Evolutionary conservation across 257 asterid species (phyloP), one percentile per base, ranked within the genome.

Genomic region (Capsicum chinense): DNA sequence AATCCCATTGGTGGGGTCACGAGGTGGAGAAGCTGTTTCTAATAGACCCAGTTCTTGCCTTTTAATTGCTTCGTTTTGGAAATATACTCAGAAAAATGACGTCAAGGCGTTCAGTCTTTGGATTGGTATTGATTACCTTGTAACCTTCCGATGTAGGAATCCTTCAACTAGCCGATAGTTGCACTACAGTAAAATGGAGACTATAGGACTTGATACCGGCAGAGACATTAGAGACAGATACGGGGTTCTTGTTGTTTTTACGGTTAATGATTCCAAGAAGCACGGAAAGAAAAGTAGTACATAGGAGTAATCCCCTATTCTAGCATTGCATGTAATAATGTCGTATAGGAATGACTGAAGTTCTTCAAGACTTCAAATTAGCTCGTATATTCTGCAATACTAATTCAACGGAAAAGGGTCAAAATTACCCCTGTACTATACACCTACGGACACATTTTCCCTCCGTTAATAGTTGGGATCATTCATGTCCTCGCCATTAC

Each of bases 111-210:
- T 76, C 47, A 76, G 13, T 52, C 62, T 76, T 3, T 54, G 5
- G 47, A 52, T 7, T 76, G 58, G 7, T 7, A 44, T 50, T 21
- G 56, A 74, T 50, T 48, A 74, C 39, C 62, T 50, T 48, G 44
- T 74, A 3, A 21, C 9, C 19, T 74, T 74, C 44, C 50, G 44
- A 1, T 50, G 47, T 13, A 50, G 44, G 19, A 39, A 52, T 42
- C 80, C 52, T 21, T 50, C 81, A 6, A 21, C 81, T 74, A 12
- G 21, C 62, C 12, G 6, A 74, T 74, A 73, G 42, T n/a, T 73
- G 44, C 60, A 73, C 7, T 48, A 19, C 19, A 12, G 62, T 21
- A 26, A 74, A 48, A 48, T 5, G 59, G n/a, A 48, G 80, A 71
- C 11, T 2, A 5, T 6, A 71, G 39, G 16, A 71, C 10, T 71